Evolutionary conservation across 495 filamentous ascomycete genomes (phyloP).

Genomic region (Wilcoxina mikolae): DNA sequence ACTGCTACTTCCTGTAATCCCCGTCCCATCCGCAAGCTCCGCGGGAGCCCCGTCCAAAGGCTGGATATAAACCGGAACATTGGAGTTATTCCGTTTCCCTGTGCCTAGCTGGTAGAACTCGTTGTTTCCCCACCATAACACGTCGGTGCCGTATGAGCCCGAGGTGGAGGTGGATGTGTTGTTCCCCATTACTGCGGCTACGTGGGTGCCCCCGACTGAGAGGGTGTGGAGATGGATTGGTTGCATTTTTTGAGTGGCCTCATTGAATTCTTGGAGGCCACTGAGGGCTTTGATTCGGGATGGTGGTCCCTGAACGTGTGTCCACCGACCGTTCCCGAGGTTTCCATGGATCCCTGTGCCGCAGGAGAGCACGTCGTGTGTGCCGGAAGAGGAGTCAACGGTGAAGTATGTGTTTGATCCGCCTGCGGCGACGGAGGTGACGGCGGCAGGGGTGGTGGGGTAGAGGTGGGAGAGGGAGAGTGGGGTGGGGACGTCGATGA

Average conservation of each 20-base stretch:
- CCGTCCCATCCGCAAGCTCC: slow-evolving; percentile 22
- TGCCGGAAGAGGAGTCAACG: slow-evolving; percentile 45
- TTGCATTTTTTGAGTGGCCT: slow-evolving; percentile 44
- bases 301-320: slow-evolving; percentile 63
- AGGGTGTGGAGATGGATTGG: slow-evolving; percentile 65
- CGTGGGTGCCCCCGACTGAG: slow-evolving; percentile 63
- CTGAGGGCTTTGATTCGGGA: slow-evolving; percentile 74
- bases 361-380: slow-evolving; percentile 57
- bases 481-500: slow-evolving; percentile 51
- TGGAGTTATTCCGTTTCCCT: slow-evolving; percentile 67
- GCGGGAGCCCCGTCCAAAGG: slow-evolving; percentile 42
- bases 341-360: slow-evolving; percentile 71
- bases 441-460: slow-evolving; percentile 40
- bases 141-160: slow-evolving; percentile 65
- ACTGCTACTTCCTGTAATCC: slow-evolving; percentile 17
- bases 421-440: slow-evolving; percentile 67
- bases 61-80: slow-evolving; percentile 59
- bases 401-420: slow-evolving; percentile 75
- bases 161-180: slow-evolving; percentile 38
- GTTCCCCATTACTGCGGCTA: slow-evolving; percentile 60
- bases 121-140: slow-evolving; percentile 87
- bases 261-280: slow-evolving; percentile 69
- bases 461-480: slow-evolving; percentile 60
- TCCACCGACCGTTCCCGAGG: slow-evolving; percentile 80
- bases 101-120: slow-evolving; percentile 87